These are phyloP conservation scores for Mucuna pruriens DNA, from an alignment of 306 rosid species.

Conservation along the genomic window DNA sequence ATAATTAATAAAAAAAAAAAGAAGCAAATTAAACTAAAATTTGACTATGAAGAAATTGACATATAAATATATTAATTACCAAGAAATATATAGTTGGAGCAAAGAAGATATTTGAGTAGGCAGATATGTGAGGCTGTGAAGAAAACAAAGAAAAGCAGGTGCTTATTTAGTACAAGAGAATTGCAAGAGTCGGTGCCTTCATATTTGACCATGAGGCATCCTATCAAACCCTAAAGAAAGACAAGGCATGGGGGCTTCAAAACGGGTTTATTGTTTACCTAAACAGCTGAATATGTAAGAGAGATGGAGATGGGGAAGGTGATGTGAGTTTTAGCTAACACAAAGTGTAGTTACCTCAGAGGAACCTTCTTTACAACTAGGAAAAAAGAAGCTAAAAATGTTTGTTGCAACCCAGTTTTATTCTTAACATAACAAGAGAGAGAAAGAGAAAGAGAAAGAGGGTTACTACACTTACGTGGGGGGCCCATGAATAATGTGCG, in stretches of 20 bases:
- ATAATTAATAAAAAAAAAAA: not conserved
- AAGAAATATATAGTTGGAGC: not conserved
- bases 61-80: constrained; percentile 32
- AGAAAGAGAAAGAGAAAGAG: constrained; percentile 25
- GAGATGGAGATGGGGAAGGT: constrained; percentile 15
- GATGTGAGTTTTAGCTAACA: constrained; percentile 47
- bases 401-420: constrained; percentile 47
- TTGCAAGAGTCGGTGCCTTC: constrained; percentile 64
- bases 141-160: constrained; percentile 34
- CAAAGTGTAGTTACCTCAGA: constrained; percentile 41
- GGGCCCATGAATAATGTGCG: constrained; percentile 71
- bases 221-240: constrained; percentile 62
- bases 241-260: constrained; percentile 34
- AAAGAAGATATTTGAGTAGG: constrained; percentile 32
- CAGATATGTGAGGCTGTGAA: constrained; percentile 49
- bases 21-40: not conserved
- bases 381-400: constrained; percentile 38
- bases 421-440: constrained; percentile 34
- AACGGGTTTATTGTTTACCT: constrained; percentile 56
- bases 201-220: constrained; percentile 57
- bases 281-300: constrained; percentile 4
- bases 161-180: constrained; percentile 29
- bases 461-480: constrained; percentile 57
- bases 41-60: not conserved
- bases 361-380: constrained; percentile 50